Conservation (phyloP, 345 rosid species). For the Leavenworthia alabamica region DNA sequence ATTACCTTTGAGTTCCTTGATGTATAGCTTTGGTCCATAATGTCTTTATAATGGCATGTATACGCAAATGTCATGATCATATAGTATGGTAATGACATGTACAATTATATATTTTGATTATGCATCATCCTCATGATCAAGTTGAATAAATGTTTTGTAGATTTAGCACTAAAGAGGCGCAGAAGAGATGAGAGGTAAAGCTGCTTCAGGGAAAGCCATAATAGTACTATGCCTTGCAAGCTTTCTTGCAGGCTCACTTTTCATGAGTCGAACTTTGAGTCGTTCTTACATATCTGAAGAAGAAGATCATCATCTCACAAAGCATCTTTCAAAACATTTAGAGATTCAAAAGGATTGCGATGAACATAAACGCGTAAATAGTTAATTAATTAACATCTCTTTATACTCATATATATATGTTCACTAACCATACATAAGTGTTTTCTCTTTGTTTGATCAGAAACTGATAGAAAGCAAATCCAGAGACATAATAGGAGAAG, state of each 20-base stretch:
- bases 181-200: constrained; percentile 58
- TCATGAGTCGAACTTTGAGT: constrained; percentile 44
- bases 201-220: constrained; percentile 56
- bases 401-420: not conserved
- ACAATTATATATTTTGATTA: too few species aligned
- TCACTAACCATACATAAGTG: not conserved
- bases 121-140: too few species aligned
- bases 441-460: constrained; percentile 28
- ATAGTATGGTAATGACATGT: not conserved
- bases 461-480: constrained; percentile 50
- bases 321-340: constrained; percentile 22
- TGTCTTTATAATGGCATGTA: too few species aligned
- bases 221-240: constrained; percentile 52
- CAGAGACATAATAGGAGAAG: constrained; percentile 59
- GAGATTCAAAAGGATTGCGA: constrained; percentile 45
- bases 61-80: not conserved
- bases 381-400: not conserved
- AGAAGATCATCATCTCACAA: constrained; percentile 21
- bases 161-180: constrained; percentile 7
- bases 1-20: constrained; percentile 10
- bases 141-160: constrained; percentile 6
- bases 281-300: constrained; percentile 20
- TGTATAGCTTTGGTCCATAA: not conserved
- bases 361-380: constrained; percentile 67
- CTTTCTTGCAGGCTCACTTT: constrained; percentile 70